These are phyloP conservation scores for Pleurotus pulmonarius DNA, from an alignment of 768 basidiomycete genomes.

Conservation along the genomic window DNA sequence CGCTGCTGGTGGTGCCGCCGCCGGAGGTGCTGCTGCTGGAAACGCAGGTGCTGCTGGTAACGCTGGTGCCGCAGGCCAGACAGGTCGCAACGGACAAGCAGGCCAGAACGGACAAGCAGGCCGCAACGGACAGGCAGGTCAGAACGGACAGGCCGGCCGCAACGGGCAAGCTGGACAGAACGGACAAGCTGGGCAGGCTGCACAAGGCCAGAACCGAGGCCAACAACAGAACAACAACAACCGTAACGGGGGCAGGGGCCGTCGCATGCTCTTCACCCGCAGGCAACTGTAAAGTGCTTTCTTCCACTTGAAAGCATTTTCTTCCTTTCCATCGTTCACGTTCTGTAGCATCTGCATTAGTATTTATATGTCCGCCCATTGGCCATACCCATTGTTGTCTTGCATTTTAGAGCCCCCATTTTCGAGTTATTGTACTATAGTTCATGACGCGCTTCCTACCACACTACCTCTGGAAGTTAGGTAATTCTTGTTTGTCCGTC, in stretches of 20 bases:
- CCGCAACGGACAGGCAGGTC: neutral
- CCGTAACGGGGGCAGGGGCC: conserved; percentile 2
- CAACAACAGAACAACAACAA: conserved; percentile 1
- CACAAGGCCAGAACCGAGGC: conserved; percentile 1
- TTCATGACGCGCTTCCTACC: neutral
- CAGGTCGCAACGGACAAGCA: neutral
- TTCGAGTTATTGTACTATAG: conserved; percentile 9
- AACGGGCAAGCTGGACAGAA: neutral
- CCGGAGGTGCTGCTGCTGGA: conserved; percentile 16
- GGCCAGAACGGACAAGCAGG: neutral
- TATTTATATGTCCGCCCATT: conserved; percentile 7
- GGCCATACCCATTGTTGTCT: neutral
- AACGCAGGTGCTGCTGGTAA: conserved; percentile 22
- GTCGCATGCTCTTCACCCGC: conserved; percentile 3
- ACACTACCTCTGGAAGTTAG: conserved; percentile 9
- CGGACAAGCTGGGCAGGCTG: neutral
- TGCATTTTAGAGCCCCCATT: conserved; percentile 1
- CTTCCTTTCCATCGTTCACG: neutral
- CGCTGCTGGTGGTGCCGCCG: conserved; percentile 20
- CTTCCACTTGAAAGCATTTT: neutral
- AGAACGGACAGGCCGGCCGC: neutral
- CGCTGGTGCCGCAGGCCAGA: neutral
- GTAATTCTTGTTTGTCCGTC: conserved; percentile 8
- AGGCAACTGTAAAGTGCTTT: conserved; percentile 6
- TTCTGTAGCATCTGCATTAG: conserved; percentile 4